phyloP scores from a whole-genome alignment of 2,329 filamentous ascomycete species.

The Colletotrichum sidae region DNA sequence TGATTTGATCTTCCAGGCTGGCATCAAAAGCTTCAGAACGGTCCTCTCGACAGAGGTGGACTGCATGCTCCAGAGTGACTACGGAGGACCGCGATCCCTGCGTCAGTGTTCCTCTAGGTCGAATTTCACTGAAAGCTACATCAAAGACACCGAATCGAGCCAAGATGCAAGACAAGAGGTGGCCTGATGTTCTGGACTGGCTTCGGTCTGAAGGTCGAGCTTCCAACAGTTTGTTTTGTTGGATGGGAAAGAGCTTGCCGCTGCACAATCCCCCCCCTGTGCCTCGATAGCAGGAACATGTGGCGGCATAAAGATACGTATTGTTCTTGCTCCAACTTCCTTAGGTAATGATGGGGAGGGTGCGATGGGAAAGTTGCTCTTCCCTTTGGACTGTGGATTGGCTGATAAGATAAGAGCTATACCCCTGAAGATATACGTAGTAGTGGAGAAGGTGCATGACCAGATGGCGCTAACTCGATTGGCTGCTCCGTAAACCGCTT shows the following conservation, averaged over 20 bases:
- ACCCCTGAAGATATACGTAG: slow-evolving; percentile 6
- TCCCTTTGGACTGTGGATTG: not conserved
- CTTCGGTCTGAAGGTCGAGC: slow-evolving; percentile 6
- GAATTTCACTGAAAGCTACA: not conserved
- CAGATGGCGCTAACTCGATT: slow-evolving; percentile 5
- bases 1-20: too few relatives aligned
- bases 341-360: not conserved
- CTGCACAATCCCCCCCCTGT: not conserved
- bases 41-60: not conserved
- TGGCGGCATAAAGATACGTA: not conserved
- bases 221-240: slow-evolving; percentile 7
- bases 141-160: too few relatives aligned
- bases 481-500: not conserved
- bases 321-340: not conserved
- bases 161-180: not conserved
- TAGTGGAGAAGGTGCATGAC: slow-evolving; percentile 5
- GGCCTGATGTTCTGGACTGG: slow-evolving; percentile 3
- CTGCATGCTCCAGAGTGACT: not conserved
- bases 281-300: not conserved
- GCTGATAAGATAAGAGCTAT: slow-evolving; percentile 37
- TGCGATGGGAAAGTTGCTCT: not conserved
- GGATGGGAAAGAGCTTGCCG: slow-evolving; percentile 1
- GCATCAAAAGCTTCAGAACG: too few relatives aligned
- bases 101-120: not conserved
- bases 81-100: not conserved